phyloP scores from a whole-genome alignment of 2,329 filamentous ascomycete genomes.

The Colletotrichum euphorbiae region DNA sequence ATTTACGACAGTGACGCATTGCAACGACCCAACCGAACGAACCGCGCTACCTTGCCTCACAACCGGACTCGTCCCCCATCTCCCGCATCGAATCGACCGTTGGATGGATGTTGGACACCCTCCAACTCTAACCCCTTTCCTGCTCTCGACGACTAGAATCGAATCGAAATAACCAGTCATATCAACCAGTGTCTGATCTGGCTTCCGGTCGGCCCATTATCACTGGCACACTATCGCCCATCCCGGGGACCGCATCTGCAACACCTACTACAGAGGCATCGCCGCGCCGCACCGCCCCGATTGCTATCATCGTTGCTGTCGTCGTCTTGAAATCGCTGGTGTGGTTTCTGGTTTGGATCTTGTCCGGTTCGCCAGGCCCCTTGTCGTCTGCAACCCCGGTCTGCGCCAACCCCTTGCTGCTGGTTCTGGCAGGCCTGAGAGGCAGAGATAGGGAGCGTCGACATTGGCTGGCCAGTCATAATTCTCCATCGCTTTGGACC shows the following conservation, averaged over 20 bases:
- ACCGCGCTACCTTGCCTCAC: too few relatives aligned
- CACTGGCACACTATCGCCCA: not conserved
- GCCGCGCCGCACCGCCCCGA: conserved; percentile 19
- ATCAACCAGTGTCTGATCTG: not conserved
- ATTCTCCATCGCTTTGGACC: not conserved
- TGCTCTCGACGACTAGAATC: not conserved
- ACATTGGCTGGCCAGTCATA: conserved; percentile 18
- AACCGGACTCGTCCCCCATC: too few relatives aligned
- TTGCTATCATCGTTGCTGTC: not conserved
- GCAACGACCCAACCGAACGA: too few relatives aligned
- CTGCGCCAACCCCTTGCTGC: conserved; percentile 16
- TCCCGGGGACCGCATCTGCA: conserved; percentile 5
- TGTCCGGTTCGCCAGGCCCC: conserved; percentile 12
- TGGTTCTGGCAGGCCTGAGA: conserved; percentile 10
- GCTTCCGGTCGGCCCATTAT: not conserved
- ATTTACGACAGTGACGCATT: too few relatives aligned
- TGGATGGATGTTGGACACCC: not conserved
- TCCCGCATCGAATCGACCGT: too few relatives aligned
- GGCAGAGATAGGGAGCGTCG: conserved; percentile 16
- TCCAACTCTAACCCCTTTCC: not conserved
- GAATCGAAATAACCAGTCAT: not conserved
- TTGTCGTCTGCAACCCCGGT: conserved; percentile 19
- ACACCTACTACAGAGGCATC: conserved; percentile 9
- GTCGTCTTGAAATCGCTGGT: conserved; percentile 10
- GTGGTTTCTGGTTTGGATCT: not conserved